Base-by-base conservation (phyloP, 2,329 filamentous ascomycete species). In the Aphanoascus verrucosus region DNA sequence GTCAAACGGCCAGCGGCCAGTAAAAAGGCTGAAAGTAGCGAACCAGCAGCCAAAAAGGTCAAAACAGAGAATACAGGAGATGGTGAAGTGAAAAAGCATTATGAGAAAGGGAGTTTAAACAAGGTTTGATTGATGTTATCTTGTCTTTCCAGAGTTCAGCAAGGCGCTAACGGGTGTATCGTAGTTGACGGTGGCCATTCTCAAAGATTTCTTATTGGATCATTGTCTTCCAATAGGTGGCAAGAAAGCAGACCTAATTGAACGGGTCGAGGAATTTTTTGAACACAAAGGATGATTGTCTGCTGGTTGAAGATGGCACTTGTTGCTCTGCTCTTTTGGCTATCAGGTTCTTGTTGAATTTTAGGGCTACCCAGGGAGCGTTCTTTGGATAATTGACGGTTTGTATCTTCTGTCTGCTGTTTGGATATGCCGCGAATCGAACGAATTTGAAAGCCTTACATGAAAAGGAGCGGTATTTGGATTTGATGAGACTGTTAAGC, bases 161-260 rank as follows among this genome's bases (percentile, higher is more conserved):
- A 40, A 19, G 31, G 17, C 23, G 17, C 44, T 53, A 53, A 53
- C 44, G 17, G 32, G 8, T 28, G 8, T 15, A n/a, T 6, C 55
- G 28, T 51, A 72, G 68, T 67, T 77, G 60, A 77, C 73, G 3
- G 67, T 77, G 15, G 60, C 67, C 11, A 61, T 69, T 17, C 61
- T 78, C 35, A 77, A 74, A 55, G 69, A 70, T 1, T 78, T 75
- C 59, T 62, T 77, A 15, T 62, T 60, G n/a, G 55, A 62, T 3
- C 72, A 75, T 53, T 69, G 71, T 42, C 63, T 76, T 14, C 62
- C 68, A 28, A 60, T 63, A 8, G 62, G 66, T 19, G 74, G 75
- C 1, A 77, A 75, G 59, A 78, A 78, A 57, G 72, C 68, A 5
- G 75, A 77, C 54, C 64, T 78, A 32, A 64, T 78, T n/a, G 74